Evolutionary conservation across 2,329 filamentous ascomycete genomes (phyloP), one percentile per base, ranked within the genome.

Genomic region (Cercospora janseana): DNA sequence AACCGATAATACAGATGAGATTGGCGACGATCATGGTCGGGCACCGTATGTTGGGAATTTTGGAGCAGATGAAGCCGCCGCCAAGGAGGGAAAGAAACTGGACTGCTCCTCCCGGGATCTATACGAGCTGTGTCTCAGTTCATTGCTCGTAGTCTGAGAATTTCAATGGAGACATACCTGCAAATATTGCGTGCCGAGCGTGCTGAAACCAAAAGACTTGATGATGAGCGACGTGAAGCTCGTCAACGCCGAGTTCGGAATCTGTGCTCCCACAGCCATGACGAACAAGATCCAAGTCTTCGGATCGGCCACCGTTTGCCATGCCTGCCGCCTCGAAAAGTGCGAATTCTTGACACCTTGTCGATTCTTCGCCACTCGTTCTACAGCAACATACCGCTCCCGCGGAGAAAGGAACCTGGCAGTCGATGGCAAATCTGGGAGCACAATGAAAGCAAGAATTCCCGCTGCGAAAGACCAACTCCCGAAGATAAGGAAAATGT

Each of bases 231-330:
- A 75, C 2, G 70, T 73, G 56, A 78, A 77, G 53, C 71, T 78
- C 0, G 79, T 81, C 29, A 81, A 61, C 0, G 78, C 79, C 0
- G 77, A 73, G 48, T 82, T 82, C 0, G 79, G 79, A 1, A 82
- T 70, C 54, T 81, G 77, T 0, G 78, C 78, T 0, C 74, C 77
- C 12, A 75, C 68, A 0, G 77, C 75, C 64, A 78, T 72, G 26
- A 80, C 54, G 50, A 81, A 80, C 4, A 83, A 60, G 10, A 82
- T 70, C 79, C 79, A 83, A 0, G 79, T 80, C 64, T 83, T 82
- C 0, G 78, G 72, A 53, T 83, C 81, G 4, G 64, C 40, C 1
- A 76, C 59, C 0, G 76, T 76, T 60, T 80, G 75, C 52, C 68
- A 68, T 3, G 74, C 71, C 60, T 71, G 69, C 18, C 66, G 60